Evolutionary conservation across 768 basidiomycete species (phyloP).

Genomic region (Vishniacozyma victoriae): DNA sequence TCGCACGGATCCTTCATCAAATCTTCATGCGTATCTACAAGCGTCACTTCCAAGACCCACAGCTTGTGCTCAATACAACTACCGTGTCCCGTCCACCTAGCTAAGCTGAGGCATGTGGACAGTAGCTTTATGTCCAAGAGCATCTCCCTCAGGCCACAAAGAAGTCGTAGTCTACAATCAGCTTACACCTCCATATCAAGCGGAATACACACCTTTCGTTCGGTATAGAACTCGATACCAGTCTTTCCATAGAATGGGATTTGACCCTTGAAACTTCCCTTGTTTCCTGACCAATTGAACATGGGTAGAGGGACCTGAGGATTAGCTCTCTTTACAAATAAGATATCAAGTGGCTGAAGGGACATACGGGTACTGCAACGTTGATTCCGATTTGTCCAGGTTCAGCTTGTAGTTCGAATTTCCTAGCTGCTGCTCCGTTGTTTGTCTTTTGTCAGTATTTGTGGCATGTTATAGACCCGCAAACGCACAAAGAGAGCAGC

Average conservation of each 20-base stretch:
- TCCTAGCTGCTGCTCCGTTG: constrained; percentile 87
- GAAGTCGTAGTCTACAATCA: constrained; percentile 95
- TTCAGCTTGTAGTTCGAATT: constrained; percentile 81
- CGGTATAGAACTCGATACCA: constrained; percentile 92
- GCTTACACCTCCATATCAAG: too few species aligned
- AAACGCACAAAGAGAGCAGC: constrained; percentile 87
- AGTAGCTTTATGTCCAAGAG: constrained; percentile 42
- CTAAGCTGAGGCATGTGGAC: constrained; percentile 1
- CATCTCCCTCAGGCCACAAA: constrained; percentile 76
- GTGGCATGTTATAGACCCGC: neutral
- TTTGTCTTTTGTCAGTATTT: constrained; percentile 55
- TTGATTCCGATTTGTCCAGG: constrained; percentile 89
- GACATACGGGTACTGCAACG: constrained; percentile 54
- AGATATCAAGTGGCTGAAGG: constrained; percentile 1
- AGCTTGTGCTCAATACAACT: too few species aligned
- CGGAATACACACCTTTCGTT: too few species aligned
- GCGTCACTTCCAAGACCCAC: too few species aligned
- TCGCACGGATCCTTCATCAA: too few species aligned
- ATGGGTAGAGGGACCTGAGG: constrained; percentile 85
- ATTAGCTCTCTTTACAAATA: too few species aligned
- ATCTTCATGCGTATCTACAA: too few species aligned
- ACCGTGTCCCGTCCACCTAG: too few species aligned
- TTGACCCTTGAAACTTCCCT: constrained; percentile 66
- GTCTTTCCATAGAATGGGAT: constrained; percentile 86
- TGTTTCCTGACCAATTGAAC: constrained; percentile 97